Evolutionary conservation across 2,329 filamentous ascomycete genomes (phyloP), one percentile per base, ranked within the genome.

Genomic region (Neonectria neomacrospora): DNA sequence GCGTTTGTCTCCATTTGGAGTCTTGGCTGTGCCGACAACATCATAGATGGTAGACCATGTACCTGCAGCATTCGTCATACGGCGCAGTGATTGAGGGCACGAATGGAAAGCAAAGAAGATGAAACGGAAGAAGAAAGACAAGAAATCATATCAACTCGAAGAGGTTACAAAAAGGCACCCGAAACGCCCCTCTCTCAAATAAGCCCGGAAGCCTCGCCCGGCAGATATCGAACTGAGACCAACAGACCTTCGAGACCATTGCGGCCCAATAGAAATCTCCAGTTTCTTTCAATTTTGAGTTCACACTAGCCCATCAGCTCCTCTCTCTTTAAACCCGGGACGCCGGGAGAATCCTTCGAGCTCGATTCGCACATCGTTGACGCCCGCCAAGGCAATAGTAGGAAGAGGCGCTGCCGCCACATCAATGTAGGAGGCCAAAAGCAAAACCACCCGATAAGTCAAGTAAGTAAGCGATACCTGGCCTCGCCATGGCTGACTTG

Each of bases 261-360:
- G 52, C 9, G 9, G 30, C 42, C 54, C 54, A 56, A 56, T 56
- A 30, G 39, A 22, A 11, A 39, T 47, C 9, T 22, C 30, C 54
- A 28, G 11, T 11, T 11, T 16, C 14, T 48, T 12, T 20, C 7
- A 3, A 39, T 37, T 51, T 55, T 14, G 18, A 20, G 42, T 37
- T 37, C 14, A 14, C 34, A 37, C 34, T 37, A n/a, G 34, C 2
- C 34, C 34, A 37, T 14, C 34, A 14, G 14, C 34, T 37, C 34
- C 34, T 34, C 34, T 37, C 23, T 37, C 34, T 37, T 37, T 18
- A 7, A 47, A n/a, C 20, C 9, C 42, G 42, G 42, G 30, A 37
- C 14, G 54, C 54, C 41, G 42, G 20, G 16, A 28, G 9, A 14
- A 39, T n/a, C 18, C 34, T 14, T n/a, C 7, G 2, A n/a, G n/a